phyloP scores from a whole-genome alignment of 768 basidiomycete species.

The Calocera viscosa region DNA sequence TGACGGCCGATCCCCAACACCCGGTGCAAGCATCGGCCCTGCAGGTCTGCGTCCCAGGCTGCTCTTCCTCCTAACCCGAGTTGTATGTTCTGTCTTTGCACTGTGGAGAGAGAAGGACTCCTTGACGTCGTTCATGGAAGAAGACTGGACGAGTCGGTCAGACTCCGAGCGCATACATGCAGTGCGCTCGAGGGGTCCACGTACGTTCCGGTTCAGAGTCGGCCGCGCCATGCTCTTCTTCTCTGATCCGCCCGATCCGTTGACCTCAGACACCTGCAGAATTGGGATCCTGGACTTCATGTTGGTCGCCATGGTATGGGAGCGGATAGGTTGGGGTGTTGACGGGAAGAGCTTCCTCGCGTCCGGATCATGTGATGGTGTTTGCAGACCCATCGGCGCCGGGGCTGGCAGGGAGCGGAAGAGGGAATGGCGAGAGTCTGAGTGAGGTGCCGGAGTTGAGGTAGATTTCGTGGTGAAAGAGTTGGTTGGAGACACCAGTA shows the following conservation, averaged over 20 bases:
- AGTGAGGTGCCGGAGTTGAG: not conserved
- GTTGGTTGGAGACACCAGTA: not conserved
- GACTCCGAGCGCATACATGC: slow-evolving; percentile 3
- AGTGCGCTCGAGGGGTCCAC: not conserved
- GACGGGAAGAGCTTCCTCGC: slow-evolving; percentile 6
- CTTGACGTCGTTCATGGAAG: slow-evolving; percentile 5
- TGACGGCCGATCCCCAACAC: not conserved
- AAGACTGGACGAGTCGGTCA: not conserved
- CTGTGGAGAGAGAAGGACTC: not conserved
- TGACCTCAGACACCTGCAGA: not conserved
- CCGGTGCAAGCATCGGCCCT: not conserved
- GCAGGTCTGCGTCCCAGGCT: not conserved
- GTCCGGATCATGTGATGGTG: not conserved
- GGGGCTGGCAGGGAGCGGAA: slow-evolving; percentile 1
- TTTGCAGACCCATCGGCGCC: not conserved
- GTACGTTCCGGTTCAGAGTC: slow-evolving; percentile 5
- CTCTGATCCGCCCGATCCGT: not conserved
- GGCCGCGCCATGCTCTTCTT: not conserved
- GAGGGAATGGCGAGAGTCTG: not conserved
- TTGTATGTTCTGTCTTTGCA: not conserved
- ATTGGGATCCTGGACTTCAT: not conserved
- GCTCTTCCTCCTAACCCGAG: not conserved
- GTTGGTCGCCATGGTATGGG: not conserved
- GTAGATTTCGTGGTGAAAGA: not conserved
- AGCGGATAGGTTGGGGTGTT: not conserved